Evolutionary conservation across 192 early-diverging fungal genomes (phyloP).

Genomic region (Coemansia sp.): DNA sequence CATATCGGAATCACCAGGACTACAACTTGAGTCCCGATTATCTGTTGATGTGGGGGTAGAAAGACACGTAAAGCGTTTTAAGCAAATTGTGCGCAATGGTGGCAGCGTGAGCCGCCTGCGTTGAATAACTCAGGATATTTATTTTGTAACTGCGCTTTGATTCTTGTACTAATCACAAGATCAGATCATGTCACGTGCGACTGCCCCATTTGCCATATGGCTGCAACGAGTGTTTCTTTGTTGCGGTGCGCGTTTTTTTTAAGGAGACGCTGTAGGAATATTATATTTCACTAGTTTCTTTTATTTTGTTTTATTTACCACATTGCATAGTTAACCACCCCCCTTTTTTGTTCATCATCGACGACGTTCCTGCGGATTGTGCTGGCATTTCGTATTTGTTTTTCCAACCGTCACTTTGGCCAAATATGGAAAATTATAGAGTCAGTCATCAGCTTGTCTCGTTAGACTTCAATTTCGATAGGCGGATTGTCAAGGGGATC

Average conservation of each 20-base stretch:
- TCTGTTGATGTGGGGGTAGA: not conserved
- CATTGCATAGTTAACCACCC: not conserved
- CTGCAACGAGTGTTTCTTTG: not conserved
- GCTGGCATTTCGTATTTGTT: not conserved
- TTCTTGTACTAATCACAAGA: not conserved
- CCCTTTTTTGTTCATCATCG: too few species aligned
- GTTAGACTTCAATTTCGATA: constrained; percentile 45
- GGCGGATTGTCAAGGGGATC: constrained; percentile 36
- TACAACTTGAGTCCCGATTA: too few species aligned
- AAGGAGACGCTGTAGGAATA: not conserved
- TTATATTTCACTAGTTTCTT: not conserved
- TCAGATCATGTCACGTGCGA: not conserved
- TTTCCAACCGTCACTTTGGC: not conserved
- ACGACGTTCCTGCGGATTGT: not conserved
- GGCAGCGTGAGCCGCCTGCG: too few species aligned
- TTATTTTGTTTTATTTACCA: not conserved
- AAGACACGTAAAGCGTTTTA: too few species aligned
- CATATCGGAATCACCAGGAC: too few species aligned
- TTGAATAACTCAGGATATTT: too few species aligned
- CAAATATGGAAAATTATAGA: constrained; percentile 21
- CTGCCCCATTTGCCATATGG: not conserved
- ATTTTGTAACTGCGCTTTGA: too few species aligned
- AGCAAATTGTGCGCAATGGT: too few species aligned
- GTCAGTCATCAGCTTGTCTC: constrained; percentile 54
- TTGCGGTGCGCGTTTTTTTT: not conserved